phyloP scores from a whole-genome alignment of 257 asterid species.

The Cynanchum wilfordii region DNA sequence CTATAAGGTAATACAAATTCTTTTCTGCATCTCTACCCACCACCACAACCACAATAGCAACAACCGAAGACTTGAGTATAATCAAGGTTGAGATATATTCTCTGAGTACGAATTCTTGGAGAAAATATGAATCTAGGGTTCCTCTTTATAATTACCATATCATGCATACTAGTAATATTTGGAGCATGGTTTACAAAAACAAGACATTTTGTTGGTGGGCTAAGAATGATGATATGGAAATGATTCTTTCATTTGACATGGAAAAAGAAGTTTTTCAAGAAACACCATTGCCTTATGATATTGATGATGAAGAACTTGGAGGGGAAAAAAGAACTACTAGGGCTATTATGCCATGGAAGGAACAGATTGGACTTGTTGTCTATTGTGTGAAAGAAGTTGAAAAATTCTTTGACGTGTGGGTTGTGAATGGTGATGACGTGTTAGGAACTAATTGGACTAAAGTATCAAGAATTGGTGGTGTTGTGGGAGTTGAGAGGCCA shows the following conservation, averaged over 20 bases:
- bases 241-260: constrained; percentile 45
- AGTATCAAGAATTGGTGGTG: constrained; percentile 39
- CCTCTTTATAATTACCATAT: constrained; percentile 31
- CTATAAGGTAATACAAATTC: constrained; percentile 47
- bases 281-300: constrained; percentile 35
- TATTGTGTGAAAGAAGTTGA: constrained; percentile 31
- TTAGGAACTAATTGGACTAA: neutral
- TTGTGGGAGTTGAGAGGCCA: constrained; percentile 46
- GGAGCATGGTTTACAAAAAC: constrained; percentile 53
- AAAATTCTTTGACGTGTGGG: constrained; percentile 45
- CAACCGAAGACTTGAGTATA: constrained; percentile 4
- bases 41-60: neutral
- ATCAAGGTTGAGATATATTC: constrained; percentile 53
- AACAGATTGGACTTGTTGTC: constrained; percentile 42
- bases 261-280: constrained; percentile 29
- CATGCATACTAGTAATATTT: constrained; percentile 34
- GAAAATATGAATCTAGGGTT: constrained; percentile 21
- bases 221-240: constrained; percentile 33
- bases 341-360: constrained; percentile 37
- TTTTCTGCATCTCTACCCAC: constrained; percentile 30
- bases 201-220: constrained; percentile 67
- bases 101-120: constrained; percentile 34
- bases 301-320: constrained; percentile 29
- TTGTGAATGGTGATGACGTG: constrained; percentile 15
- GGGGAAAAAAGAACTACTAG: constrained; percentile 42